Evolutionary conservation across 768 basidiomycete species (phyloP).

Genomic region (Leccinellum luteum): DNA sequence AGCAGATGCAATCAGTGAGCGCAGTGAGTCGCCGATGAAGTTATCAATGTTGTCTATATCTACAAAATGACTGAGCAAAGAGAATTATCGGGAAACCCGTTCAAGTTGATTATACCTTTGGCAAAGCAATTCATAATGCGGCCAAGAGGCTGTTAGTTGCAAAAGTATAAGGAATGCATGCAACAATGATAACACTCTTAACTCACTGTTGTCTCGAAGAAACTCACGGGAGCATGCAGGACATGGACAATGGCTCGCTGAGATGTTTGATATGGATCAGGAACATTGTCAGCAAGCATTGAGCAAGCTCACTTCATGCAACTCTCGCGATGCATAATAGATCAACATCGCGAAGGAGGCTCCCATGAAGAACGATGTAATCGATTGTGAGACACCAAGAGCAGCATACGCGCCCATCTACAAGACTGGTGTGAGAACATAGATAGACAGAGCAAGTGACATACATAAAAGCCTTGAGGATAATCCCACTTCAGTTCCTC

Average conservation of each 20-base stretch:
- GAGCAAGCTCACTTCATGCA: conserved; percentile 52
- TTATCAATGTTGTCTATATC: conserved; percentile 85
- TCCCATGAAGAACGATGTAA: conserved; percentile 68
- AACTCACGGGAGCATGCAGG: conserved; percentile 84
- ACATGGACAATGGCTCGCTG: conserved; percentile 64
- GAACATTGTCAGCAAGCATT: not conserved
- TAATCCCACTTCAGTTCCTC: conserved; percentile 49
- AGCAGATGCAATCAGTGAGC: conserved; percentile 65
- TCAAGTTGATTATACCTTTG: conserved; percentile 54
- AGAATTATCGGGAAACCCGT: not conserved
- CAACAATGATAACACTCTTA: not conserved
- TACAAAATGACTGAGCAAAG: not conserved
- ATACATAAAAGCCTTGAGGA: conserved; percentile 68
- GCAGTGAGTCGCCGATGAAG: conserved; percentile 67
- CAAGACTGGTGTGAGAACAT: conserved; percentile 1
- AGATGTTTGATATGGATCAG: not conserved
- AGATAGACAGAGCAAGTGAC: conserved; percentile 34
- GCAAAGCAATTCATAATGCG: conserved; percentile 91
- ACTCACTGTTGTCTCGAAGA: conserved; percentile 81
- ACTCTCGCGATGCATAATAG: conserved; percentile 69
- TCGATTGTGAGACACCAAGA: conserved; percentile 68
- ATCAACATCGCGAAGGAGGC: conserved; percentile 61
- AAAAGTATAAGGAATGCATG: not conserved
- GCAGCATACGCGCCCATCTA: conserved; percentile 82
- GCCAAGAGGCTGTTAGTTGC: conserved; percentile 59